Evolutionary conservation across 1,284 basidiomycete species (phyloP), one percentile per base, ranked within the genome.

Genomic region (Wolfiporia cocos): DNA sequence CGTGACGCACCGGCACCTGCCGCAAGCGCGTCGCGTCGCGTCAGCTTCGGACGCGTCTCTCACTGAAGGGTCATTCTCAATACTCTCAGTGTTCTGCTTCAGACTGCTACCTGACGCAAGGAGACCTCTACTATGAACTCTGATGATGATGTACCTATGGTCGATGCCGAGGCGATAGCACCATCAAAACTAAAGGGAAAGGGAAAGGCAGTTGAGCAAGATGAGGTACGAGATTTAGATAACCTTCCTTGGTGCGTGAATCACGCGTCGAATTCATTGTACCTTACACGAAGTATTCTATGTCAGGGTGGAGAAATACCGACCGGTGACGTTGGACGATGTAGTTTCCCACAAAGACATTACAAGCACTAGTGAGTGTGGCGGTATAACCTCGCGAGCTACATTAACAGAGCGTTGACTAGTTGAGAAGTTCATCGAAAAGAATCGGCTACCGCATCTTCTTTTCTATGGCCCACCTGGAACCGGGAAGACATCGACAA

Each of bases 401-500:
- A n/a, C n/a, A n/a, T n/a, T n/a, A n/a, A n/a, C n/a, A n/a, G n/a
- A n/a, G n/a, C n/a, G n/a, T n/a, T n/a, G n/a, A n/a, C n/a, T 46
- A 97, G 94, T 98, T 64, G 91, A 95, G 63, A 89, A 87, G 61
- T 99, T 99, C 62, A 95, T 99, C 55, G 86, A 92, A 53, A 92
- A 92, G 63, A 94, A 95, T 51, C 72, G 94, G 37, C 65, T 99
- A 20, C 96, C 96, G 0, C 96, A 99, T 66, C 72, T 99, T 18
- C 74, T 99, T 34, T 93, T 99, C 65, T 99, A 99, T 59, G 96
- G 96, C 0, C 96, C 96, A 24, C 96, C 96, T 14, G 96, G 91
- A 14, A 99, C 95, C 0, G 95, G 95, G 38, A 99, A 99, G 67
- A 99, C 95, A 2, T 94, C 92, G 0, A 99, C 94, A 0, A 95